phyloP scores from a whole-genome alignment of 768 basidiomycete genomes.

The Exidia glandulosa region DNA sequence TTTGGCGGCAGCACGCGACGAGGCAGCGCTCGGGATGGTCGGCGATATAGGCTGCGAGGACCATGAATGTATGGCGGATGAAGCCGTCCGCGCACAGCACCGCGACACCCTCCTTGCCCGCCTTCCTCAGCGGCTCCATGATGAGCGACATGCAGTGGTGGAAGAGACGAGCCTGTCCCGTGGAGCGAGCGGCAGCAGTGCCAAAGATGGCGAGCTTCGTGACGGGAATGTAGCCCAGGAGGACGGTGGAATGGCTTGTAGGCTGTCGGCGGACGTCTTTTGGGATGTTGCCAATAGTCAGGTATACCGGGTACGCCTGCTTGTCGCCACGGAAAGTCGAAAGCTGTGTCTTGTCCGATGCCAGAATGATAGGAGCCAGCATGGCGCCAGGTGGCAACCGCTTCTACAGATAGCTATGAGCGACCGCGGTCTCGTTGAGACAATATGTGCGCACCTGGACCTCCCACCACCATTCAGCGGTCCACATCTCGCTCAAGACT shows the following conservation, averaged over 20 bases:
- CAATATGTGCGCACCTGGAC: conserved; percentile 7
- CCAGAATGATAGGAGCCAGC: conserved; percentile 17
- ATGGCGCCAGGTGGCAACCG: conserved; percentile 9
- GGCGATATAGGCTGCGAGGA: conserved; percentile 15
- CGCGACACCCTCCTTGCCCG: conserved; percentile 9
- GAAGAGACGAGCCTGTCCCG: conserved; percentile 3
- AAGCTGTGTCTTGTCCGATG: conserved; percentile 22
- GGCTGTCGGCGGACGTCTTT: conserved; percentile 12
- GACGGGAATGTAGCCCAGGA: conserved; percentile 20
- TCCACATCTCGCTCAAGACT: conserved; percentile 8
- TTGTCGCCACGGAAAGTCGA: conserved; percentile 16
- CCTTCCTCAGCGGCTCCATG: conserved; percentile 7
- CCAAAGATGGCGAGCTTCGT: neutral
- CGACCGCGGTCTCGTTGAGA: too few relatives aligned
- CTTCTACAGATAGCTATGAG: neutral
- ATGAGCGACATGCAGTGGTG: conserved; percentile 12
- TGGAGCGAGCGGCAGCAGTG: neutral
- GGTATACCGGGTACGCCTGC: conserved; percentile 22
- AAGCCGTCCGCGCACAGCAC: conserved; percentile 11
- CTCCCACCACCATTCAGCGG: conserved; percentile 12
- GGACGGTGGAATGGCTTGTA: conserved; percentile 8
- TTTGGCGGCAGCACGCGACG: conserved; percentile 10
- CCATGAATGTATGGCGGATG: neutral
- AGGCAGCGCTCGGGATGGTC: conserved; percentile 16
- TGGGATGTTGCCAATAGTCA: conserved; percentile 21